phyloP scores from a whole-genome alignment of 495 filamentous ascomycete species.

The Aspergillus sclerotioniger region DNA sequence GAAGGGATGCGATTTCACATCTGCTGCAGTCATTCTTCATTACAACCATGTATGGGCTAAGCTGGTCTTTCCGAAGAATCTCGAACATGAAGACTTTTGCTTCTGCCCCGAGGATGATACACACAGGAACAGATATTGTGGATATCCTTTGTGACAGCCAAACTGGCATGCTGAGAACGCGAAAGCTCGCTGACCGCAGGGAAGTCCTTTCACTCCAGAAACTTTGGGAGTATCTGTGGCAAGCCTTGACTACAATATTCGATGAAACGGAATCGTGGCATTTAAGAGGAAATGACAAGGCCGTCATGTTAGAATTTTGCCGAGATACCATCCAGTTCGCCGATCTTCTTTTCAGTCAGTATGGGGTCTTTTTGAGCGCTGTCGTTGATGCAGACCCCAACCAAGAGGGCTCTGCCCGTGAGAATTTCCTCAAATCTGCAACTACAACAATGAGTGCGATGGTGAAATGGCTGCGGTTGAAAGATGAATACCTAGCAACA shows the following conservation, averaged over 20 bases:
- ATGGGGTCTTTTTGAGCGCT: slow-evolving; percentile 71
- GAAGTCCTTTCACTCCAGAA: slow-evolving; percentile 62
- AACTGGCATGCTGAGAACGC: slow-evolving; percentile 72
- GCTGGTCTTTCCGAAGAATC: slow-evolving; percentile 59
- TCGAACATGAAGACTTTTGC: slow-evolving; percentile 59
- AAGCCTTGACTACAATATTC: slow-evolving; percentile 75
- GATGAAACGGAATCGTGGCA: slow-evolving; percentile 77
- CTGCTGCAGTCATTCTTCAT: slow-evolving; percentile 63
- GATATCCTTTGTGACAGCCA: slow-evolving; percentile 79
- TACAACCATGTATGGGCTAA: slow-evolving; percentile 58
- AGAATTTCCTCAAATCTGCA: slow-evolving; percentile 54
- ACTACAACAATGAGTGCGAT: slow-evolving; percentile 63
- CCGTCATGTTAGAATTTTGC: slow-evolving; percentile 83
- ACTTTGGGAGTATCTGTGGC: slow-evolving; percentile 85
- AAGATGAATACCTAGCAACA: slow-evolving; percentile 76
- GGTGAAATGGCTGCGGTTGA: slow-evolving; percentile 78
- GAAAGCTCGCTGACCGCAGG: slow-evolving; percentile 51
- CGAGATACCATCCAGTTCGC: slow-evolving; percentile 92
- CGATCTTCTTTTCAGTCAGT: slow-evolving; percentile 78
- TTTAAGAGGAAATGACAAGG: slow-evolving; percentile 62
- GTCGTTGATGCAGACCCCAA: slow-evolving; percentile 47
- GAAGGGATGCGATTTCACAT: slow-evolving; percentile 71
- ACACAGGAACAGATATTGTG: slow-evolving; percentile 71
- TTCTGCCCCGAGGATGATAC: slow-evolving; percentile 67
- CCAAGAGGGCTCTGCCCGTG: slow-evolving; percentile 41